Evolutionary conservation across 2,329 filamentous ascomycete genomes (phyloP), one percentile per base, ranked within the genome.

Genomic region (Fusarium pseudocircinatum): DNA sequence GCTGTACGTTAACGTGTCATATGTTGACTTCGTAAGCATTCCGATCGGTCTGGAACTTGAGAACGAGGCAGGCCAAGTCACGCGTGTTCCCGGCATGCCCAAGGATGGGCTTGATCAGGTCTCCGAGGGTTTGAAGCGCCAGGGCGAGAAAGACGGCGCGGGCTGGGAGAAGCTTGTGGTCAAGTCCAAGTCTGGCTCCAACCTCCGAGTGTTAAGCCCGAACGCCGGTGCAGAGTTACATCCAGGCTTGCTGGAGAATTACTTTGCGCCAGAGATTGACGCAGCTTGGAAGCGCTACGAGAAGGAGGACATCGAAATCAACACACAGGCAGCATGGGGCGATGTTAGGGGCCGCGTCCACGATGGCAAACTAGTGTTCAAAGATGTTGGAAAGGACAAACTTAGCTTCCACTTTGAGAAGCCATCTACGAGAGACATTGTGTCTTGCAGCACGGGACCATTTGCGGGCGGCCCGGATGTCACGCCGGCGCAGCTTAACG

Each of bases 1-100:
- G 80, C 82, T 93, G 10, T 93, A 89, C 78, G 90, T 88, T 75
- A 93, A 93, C 75, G 91, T 95, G 75, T 90, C 87, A 70, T 92
- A 92, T 79, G 93, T 95, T 60, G 93, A 95, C 83, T 95, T 95
- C 81, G 88, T 94, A 69, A 84, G 84, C 75, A 79, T 92, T 74
- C 91, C 92, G n/a, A 86, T 92, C 58, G 86, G 88, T 2, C 85
- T 92, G 71, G 79, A 81, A 67, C 85, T 92, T 50, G 81, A 82
- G 61, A 87, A 85, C 68, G 83, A 83, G 26, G 79, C 81, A 49
- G 88, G 87, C 49, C 71, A 74, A 16, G 78, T 82, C 24, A 85
- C 85, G 70, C 81, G 78, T 22, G 88, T 90, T 15, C 79, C 81
- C n/a, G 88, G 88, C 30, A 80, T 89, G 69, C 84, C 84, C 5